Evolutionary conservation across 495 filamentous ascomycete genomes (phyloP), one percentile per base, ranked within the genome.

Genomic region (Tuber microsphaerosporum): DNA sequence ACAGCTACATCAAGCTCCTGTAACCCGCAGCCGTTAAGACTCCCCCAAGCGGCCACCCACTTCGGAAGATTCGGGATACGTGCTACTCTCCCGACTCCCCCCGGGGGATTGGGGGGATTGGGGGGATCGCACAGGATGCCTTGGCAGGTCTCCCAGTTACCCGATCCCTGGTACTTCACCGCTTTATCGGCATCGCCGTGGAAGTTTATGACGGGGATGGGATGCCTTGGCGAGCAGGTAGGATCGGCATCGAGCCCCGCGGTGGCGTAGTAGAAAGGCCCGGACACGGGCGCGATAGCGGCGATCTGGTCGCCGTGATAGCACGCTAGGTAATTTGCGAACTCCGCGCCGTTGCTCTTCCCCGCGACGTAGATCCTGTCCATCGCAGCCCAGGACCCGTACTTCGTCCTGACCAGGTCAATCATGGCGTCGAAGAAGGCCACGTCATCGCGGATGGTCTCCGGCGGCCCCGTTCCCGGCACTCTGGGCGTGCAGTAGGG

Each of bases 291-390:
- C 5, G 37, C 43, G 22, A 71, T 71, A 22, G 70, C 37, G 26
- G 70, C 70, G 43, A 71, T 71, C 70, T 10, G 22, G 4, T 44
- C 43, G 7, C 70, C 26, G 39, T 41, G 39, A 20, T 71, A 41
- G 34, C 70, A 71, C 0, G 70, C 70, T 14, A 71, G 70, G 37
- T 71, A 71, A 31, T 71, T 44, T 17, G 70, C 43, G 34, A 71
- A 71, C n/a, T 71, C 39, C 12, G 34, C 34, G 14, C 70, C 70
- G 26, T 71, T 71, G 70, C 70, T 71, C 34, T 71, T 71, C 5
- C 70, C 70, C 10, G 70, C n/a, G 5, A 44, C 34, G 14, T 44
- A 71, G 26, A 71, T 31, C 70, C 70, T 34, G n/a, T 71, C 34
- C 22, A 71, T 14, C 14, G 26, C 70, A 44, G 39, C 70, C 70